Base-by-base conservation (phyloP, 1,139 yeast species). In the Pichia sp. region DNA sequence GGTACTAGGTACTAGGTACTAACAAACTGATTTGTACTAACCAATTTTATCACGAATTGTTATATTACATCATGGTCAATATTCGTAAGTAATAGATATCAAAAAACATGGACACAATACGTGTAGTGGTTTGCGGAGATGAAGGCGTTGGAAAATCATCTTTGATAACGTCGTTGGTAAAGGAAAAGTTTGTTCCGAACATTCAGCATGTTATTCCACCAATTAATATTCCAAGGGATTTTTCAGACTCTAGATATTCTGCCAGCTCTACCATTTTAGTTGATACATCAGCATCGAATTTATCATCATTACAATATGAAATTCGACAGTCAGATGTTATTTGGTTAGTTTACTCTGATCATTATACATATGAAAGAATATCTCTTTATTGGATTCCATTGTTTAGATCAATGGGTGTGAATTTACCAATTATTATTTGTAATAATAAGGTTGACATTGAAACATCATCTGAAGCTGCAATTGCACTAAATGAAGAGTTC, bases 81-180 rank as follows among this genome's bases (percentile, higher is more conserved):
- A 16, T 16, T 16, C 16, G 11, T 12, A 31, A 20, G 9, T 20
- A 3, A 12, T 6, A 16, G n/a, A 3, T 10, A 16, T 6, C 2
- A 12, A 20, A 9, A 31, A 6, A 3, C 24, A 47, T 47, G 51
- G 45, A 75, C 40, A 72, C 79, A 2, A 73, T 86, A 34, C 61
- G 94, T 48, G 82, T 92, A 1, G 96, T 87, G 2, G 83, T 92
- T 0, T 89, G 97, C 63, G 98, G 98, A n/a, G 98, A 92, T 63
- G 96, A 87, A 51, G 86, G 82, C 7, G 96, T 87, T 11, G 96
- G 96, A 1, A 87, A 87, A 60, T 81, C 83, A 9, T 71, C 90
- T 27, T 66, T 92, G 37, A 78, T 92, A 32, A 81, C 94, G 0
- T 73, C 95, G 0, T 69, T 92, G 26, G 81, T 87, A 34, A 90